phyloP scores from a whole-genome alignment of 768 basidiomycete genomes.

The Coprinopsis sp. region DNA sequence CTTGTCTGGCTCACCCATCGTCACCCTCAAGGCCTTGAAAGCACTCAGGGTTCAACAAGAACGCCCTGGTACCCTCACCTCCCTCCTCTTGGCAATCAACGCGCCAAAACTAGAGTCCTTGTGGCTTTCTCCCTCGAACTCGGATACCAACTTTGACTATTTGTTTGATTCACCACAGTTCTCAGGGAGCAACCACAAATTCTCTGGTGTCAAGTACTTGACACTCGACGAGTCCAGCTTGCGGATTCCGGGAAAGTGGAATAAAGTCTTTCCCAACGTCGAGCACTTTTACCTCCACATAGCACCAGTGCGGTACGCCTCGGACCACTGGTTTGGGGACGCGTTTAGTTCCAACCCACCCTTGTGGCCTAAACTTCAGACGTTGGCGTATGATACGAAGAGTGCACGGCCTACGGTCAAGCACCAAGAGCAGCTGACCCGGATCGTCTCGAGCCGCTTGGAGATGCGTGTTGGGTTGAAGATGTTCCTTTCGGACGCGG shows the following conservation, averaged over 20 bases:
- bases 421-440: constrained; percentile 1
- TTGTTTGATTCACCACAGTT: constrained; percentile 7
- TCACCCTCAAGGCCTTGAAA: constrained; percentile 1
- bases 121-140: not conserved
- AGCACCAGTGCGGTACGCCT: not conserved
- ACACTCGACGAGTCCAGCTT: constrained; percentile 6
- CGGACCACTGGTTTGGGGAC: not conserved
- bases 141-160: not conserved
- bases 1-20: no score
- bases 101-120: constrained; percentile 3
- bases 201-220: constrained; percentile 3
- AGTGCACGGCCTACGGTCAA: not conserved
- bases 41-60: constrained; percentile 1
- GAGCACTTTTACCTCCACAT: not conserved
- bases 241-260: not conserved
- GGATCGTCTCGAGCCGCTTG: not conserved
- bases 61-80: not conserved
- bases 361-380: constrained; percentile 5
- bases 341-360: not conserved
- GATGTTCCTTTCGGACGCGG: not conserved
- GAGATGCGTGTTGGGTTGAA: not conserved
- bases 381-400: not conserved
- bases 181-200: not conserved
- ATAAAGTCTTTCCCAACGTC: constrained; percentile 5
- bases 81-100: constrained; percentile 2